phyloP scores from a whole-genome alignment of 257 asterid genomes.

The Plantago elongata region DNA sequence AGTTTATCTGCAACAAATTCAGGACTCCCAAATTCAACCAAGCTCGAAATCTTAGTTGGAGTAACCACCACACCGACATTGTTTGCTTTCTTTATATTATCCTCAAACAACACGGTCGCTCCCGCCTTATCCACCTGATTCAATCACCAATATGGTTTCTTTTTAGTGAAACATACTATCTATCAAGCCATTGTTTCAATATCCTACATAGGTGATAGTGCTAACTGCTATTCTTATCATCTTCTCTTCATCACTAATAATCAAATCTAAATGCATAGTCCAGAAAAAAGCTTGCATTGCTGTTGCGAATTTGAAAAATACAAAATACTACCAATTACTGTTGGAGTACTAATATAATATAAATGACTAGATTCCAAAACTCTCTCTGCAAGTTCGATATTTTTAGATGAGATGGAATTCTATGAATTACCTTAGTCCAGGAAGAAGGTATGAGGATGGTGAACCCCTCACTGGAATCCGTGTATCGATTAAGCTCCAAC shows the following conservation, averaged over 20 bases:
- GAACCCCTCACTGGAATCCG: constrained; percentile 66
- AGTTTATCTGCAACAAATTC: constrained; percentile 84
- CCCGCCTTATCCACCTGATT: constrained; percentile 89
- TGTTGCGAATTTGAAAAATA: too few relatives aligned
- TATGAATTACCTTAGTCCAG: constrained; percentile 72
- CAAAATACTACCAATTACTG: too few relatives aligned
- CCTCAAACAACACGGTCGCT: constrained; percentile 77
- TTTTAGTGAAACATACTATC: too few relatives aligned
- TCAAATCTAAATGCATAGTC: not conserved
- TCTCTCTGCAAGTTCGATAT: too few relatives aligned
- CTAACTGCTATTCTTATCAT: too few relatives aligned
- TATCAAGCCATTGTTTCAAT: not conserved
- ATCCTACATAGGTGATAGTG: not conserved
- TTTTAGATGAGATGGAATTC: too few relatives aligned
- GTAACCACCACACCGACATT: constrained; percentile 77
- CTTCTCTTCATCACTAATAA: too few relatives aligned
- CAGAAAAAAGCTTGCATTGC: not conserved
- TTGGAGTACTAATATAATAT: too few relatives aligned
- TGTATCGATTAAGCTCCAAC: constrained; percentile 55
- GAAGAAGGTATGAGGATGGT: constrained; percentile 78
- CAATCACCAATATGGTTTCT: too few relatives aligned
- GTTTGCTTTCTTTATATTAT: constrained; percentile 55
- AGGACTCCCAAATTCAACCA: constrained; percentile 76
- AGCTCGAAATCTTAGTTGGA: constrained; percentile 68
- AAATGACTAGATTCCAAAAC: too few relatives aligned